These are phyloP conservation scores for Ampelocalamus luodianensis DNA, from an alignment of 176 grass and related monocot genomes.

Conservation along the genomic window DNA sequence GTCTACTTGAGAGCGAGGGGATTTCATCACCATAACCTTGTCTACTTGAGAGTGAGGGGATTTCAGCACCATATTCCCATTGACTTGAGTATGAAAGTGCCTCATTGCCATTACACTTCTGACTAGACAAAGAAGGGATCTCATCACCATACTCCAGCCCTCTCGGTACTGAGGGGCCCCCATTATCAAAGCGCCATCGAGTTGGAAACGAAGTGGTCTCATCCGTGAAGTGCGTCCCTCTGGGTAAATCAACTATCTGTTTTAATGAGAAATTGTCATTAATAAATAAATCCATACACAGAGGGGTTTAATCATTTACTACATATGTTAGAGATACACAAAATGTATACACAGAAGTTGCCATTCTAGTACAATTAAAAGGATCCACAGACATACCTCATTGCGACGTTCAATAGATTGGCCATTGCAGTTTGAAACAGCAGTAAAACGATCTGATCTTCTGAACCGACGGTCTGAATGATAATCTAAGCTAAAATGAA, in stretches of 20 bases:
- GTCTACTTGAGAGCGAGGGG: slow-evolving; percentile 35
- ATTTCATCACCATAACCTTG: slow-evolving; percentile 41
- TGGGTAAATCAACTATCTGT: slow-evolving; percentile 36
- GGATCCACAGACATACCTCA: slow-evolving; percentile 35
- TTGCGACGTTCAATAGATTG: slow-evolving; percentile 1
- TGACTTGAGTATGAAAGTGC: slow-evolving; percentile 19
- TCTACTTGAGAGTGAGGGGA: neutral
- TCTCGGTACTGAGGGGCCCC: slow-evolving; percentile 32
- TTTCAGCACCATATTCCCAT: slow-evolving; percentile 2
- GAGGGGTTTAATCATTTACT: slow-evolving; percentile 4
- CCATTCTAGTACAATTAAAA: slow-evolving; percentile 17
- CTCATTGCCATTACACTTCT: neutral
- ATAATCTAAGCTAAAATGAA: slow-evolving; percentile 33
- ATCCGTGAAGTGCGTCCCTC: slow-evolving; percentile 10
- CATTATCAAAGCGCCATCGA: slow-evolving; percentile 40
- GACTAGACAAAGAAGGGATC: slow-evolving; percentile 47
- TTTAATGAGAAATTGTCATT: slow-evolving; percentile 29
- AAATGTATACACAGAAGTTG: neutral
- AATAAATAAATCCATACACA: slow-evolving; percentile 1
- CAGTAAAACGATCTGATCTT: slow-evolving; percentile 30
- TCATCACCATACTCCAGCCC: slow-evolving; percentile 46
- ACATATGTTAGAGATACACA: neutral
- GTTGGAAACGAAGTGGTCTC: slow-evolving; percentile 35
- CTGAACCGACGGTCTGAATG: slow-evolving; percentile 13
- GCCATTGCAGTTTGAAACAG: slow-evolving; percentile 23